Percentiles rank a stretch among this genome's conserved stretches.
Evolutionary conservation across 345 rosid species (phyloP).

Genomic region (Anastatica hierochuntica): DNA sequence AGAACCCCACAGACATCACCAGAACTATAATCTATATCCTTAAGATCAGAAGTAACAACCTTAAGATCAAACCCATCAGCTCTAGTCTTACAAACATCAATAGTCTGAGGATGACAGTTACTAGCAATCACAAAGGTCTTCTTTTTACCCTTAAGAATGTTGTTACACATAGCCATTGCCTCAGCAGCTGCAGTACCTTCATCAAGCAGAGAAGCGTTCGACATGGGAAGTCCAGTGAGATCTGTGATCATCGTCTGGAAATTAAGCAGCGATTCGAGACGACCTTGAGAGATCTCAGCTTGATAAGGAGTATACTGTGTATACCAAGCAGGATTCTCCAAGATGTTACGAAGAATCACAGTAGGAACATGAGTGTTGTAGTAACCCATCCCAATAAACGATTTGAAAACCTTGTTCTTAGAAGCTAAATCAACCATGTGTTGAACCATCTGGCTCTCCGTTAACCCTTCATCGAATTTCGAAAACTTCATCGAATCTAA

Average conservation of each 20-base stretch:
- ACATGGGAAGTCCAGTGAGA: conserved; percentile 90
- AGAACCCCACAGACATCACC: conserved; percentile 95
- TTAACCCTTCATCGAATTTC: conserved; percentile 77
- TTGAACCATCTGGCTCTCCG: conserved; percentile 76
- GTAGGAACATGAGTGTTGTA: conserved; percentile 82
- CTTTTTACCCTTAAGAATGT: conserved; percentile 79
- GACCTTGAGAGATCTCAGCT: conserved; percentile 93
- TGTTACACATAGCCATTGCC: conserved; percentile 99
- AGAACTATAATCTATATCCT: conserved; percentile 61
- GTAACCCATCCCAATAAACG: conserved; percentile 92
- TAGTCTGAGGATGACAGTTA: conserved; percentile 91
- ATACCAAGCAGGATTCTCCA: conserved; percentile 99
- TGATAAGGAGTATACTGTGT: conserved; percentile 97
- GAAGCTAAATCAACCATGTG: conserved; percentile 76
- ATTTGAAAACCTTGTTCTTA: conserved; percentile 73
- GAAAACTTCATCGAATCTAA: conserved; percentile 77
- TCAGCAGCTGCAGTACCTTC: conserved; percentile 99
- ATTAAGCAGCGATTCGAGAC: conserved; percentile 84
- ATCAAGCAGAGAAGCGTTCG: conserved; percentile 87
- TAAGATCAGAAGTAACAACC: conserved; percentile 60
- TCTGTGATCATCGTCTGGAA: conserved; percentile 83
- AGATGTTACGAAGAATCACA: conserved; percentile 82
- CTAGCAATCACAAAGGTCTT: conserved; percentile 78
- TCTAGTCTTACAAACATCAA: conserved; percentile 85
- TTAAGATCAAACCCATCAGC: conserved; percentile 83